Conservation (phyloP, 495 filamentous ascomycete species). For the Haplographium delicatum region DNA sequence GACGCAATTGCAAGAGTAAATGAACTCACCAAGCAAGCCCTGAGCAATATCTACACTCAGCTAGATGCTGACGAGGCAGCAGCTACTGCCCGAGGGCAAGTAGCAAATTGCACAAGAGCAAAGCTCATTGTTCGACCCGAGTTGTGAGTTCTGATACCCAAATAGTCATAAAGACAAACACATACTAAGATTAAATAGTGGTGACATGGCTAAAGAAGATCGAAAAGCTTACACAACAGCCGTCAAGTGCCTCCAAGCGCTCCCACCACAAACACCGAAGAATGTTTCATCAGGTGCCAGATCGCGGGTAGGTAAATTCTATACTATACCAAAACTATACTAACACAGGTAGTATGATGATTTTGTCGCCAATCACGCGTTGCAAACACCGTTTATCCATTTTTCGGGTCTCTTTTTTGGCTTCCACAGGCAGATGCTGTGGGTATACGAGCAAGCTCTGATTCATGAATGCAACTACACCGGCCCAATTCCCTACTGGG, state of each 20-base stretch:
- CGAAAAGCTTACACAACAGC: conserved; percentile 57
- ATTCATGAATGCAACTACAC: conserved; percentile 66
- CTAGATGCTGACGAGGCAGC: conserved; percentile 9
- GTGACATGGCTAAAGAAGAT: too few relatives aligned
- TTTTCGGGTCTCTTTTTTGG: conserved; percentile 58
- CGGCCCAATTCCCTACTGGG: conserved; percentile 36
- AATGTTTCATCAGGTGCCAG: conserved; percentile 29
- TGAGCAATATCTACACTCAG: too few relatives aligned
- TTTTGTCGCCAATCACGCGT: conserved; percentile 64
- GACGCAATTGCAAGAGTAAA: too few relatives aligned
- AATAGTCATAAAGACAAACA: too few relatives aligned
- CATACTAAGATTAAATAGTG: too few relatives aligned
- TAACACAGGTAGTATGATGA: conserved; percentile 62
- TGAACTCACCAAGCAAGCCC: too few relatives aligned
- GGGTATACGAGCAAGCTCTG: conserved; percentile 62
- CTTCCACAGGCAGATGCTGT: conserved; percentile 69
- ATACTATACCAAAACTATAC: conserved; percentile 41
- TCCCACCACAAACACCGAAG: conserved; percentile 40
- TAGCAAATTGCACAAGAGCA: conserved; percentile 11
- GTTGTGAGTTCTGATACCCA: conserved; percentile 11
- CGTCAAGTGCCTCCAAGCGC: conserved; percentile 53
- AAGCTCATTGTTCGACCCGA: conserved; percentile 18
- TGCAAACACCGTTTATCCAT: conserved; percentile 57
- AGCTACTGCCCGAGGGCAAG: conserved; percentile 4
- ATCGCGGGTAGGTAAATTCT: conserved; percentile 9